Base-by-base conservation (phyloP, 345 rosid species). In the Salix purpurea region DNA sequence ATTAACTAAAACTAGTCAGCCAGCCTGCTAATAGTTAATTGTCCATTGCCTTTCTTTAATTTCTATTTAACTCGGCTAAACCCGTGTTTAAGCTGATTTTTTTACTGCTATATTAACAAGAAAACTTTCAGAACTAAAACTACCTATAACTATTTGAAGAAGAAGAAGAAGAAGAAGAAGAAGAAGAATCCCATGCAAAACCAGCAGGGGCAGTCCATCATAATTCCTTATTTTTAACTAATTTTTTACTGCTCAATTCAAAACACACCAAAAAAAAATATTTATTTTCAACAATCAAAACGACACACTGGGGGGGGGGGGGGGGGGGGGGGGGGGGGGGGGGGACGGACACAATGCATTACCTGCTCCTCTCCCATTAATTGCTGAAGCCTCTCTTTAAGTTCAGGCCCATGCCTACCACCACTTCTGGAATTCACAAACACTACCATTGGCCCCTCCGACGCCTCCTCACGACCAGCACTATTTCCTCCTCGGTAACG, bases 361-460 rank as follows among this genome's bases (percentile, higher is more conserved):
- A 91, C 99, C 90, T 93, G 98, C 42, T 94, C 97, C 68, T 88
- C 83, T 56, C 89, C 89, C 83, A 96, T 91, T 7, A 96, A 86
- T 69, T 91, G 83, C 80, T 87, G 90, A 9, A 96, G 91, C 26
- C 96, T 88, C 52, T 82, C 86, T 76, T 88, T 91, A 36, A 96
- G 92, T 46, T 87, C 82, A 0, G 91, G 90, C 4, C 98, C 98
- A 40, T 89, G 86, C 16, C 98, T 89, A 39, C 98, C 98, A 26
- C 98, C 99, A 77, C 99, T 92, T 40, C 79, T 85, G 37, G 94
- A 84, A 70, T 94, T 96, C 71, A 96, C 86, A 40, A 96, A 94
- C 21, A 96, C 95, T 8, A 92, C 88, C 76, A 96, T 30, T 24
- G 99, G 99, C 4, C 89, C 83, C 34, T 92, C 95, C 11, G 97